Base-by-base conservation (phyloP, 805 yeast genomes). In the Yarrowia sp. region DNA sequence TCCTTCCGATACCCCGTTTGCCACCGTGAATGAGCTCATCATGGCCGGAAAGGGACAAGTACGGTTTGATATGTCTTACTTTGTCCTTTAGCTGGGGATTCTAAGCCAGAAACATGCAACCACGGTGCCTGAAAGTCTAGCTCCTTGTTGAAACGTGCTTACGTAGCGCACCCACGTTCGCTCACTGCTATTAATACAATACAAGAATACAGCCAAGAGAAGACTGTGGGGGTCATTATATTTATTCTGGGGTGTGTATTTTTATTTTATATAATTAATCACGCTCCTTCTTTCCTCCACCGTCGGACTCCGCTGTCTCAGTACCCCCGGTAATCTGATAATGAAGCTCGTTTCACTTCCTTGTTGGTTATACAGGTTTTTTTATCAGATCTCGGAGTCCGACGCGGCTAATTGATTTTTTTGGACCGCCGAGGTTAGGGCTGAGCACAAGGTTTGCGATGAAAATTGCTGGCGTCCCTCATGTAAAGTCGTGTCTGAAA, bases 341-440 rank as follows among this genome's bases (percentile, higher is more conserved):
- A 45, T 11, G 8, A 1, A 6, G 22, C 51, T 45, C 51, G 51
- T 45, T 32, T n/a, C 2, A 3, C n/a, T 32, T 8, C 9, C 51
- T 33, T 48, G 53, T 48, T 48, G 39, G 41, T 17, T 17, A 17
- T 15, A 33, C 31, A 4, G 7, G 28, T 17, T 33, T 48, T 48
- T 48, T 48, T n/a, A 48, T 48, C 55, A 48, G 55, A 48, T 48
- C n/a, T 48, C 55, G 55, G 55, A 48, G 17, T 48, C 55, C 55
- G 55, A 33, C 31, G 41, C 41, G 55, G 55, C 41, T 47, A 32
- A 15, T 47, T 47, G 9, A 5, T 10, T 13, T 17, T 10, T 14
- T n/a, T 43, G 50, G 50, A 48, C 31, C n/a, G 17, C 41, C 55
- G 39, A 48, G 41, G 31, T 48, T 48, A 48, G 55, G 55, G 39